A percentile compares a stretch with the other conserved stretches of the same genome.
These are phyloP conservation scores for Microbotryum lychnidis-dioicae DNA, from an alignment of 1,284 basidiomycete genomes.

Conservation along the genomic window DNA sequence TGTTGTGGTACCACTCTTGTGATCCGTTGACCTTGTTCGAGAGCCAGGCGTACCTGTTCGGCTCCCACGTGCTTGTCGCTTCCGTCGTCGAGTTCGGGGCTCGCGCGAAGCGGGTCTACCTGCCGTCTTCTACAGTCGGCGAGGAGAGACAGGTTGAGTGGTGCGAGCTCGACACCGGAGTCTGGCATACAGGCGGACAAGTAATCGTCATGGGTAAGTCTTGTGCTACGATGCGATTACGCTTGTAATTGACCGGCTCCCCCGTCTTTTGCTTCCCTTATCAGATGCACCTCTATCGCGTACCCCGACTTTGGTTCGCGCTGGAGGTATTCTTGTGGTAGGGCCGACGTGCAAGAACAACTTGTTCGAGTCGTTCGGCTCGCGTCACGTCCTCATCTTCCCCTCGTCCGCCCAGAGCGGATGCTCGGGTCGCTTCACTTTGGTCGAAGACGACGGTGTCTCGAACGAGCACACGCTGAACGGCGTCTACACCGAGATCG, in stretches of 20 bases:
- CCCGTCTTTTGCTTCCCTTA: background rate
- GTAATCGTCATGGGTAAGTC: too few relatives aligned
- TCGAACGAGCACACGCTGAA: slow-evolving; percentile 23
- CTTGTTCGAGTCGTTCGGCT: slow-evolving; percentile 2
- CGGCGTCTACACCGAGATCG: slow-evolving; percentile 18
- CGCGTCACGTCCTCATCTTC: slow-evolving; percentile 1
- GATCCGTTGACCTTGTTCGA: slow-evolving; percentile 19
- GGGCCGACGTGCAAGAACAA: slow-evolving; percentile 3
- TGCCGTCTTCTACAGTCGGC: slow-evolving; percentile 11
- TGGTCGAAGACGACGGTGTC: slow-evolving; percentile 26
- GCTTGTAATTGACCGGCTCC: too few relatives aligned
- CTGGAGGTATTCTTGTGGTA: slow-evolving; percentile 19
- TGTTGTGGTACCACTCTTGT: slow-evolving; percentile 25
- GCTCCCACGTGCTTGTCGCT: slow-evolving; percentile 25
- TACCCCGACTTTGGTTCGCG: slow-evolving; percentile 18
- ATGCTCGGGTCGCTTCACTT: slow-evolving; percentile 11
- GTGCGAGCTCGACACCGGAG: slow-evolving; percentile 19
- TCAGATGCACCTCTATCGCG: slow-evolving; percentile 7
- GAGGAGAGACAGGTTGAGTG: slow-evolving; percentile 9
- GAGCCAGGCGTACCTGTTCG: slow-evolving; percentile 30
- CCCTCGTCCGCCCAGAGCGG: background rate
- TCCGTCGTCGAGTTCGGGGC: slow-evolving; percentile 13
- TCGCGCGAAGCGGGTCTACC: slow-evolving; percentile 5
- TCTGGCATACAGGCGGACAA: slow-evolving; percentile 10
- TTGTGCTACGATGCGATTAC: too few relatives aligned